Evolutionary conservation across 2,329 filamentous ascomycete species (phyloP), one percentile per base, ranked within the genome.

Genomic region (Pestalotiopsis sp.): DNA sequence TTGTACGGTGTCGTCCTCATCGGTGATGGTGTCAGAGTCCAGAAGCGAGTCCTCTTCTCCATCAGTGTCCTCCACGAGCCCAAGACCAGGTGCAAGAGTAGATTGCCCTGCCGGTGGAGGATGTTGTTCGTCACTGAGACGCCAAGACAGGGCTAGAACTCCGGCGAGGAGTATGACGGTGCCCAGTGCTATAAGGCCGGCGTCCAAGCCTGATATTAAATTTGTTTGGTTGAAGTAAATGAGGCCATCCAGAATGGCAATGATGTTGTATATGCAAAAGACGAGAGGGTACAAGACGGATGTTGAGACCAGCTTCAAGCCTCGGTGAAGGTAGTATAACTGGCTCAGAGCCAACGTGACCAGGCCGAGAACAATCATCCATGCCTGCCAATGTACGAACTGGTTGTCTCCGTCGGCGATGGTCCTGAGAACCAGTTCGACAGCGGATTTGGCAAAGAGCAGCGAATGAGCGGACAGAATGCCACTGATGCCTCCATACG

Each of bases 201-300:
- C 95, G 75, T 93, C 91, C 2, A 96, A 81, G 0, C 89, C 85
- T 17, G 91, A 89, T 70, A 99, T 89, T 67, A 92, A 86, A 71
- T 94, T 91, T 65, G 91, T 92, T 80, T 99, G 96, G 74, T 92
- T 88, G 82, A 98, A 99, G 81, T 98, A 99, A 74, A 99, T 97
- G 73, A 99, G 86, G 39, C 96, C 96, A 80, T 99, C 96, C 73
- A 98, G 84, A 73, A 99, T 99, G 72, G 96, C 96, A 76, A 98
- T 94, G 75, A 99, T 97, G 84, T 99, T 99, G 86, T 98, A 99
- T 71, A 98, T 89, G 85, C 96, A 99, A 81, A 99, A 99, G 52
- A 98, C 94, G 73, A 98, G 91, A 4, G 96, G 96, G 80, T 99
- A 99, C 72, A 99, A 86, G 70, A 98, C 92, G 75, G 94, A 97